A percentile compares a stretch with the other conserved stretches of the same genome.
Conservation (phyloP, 495 filamentous ascomycete genomes). For the Podospora australis region DNA sequence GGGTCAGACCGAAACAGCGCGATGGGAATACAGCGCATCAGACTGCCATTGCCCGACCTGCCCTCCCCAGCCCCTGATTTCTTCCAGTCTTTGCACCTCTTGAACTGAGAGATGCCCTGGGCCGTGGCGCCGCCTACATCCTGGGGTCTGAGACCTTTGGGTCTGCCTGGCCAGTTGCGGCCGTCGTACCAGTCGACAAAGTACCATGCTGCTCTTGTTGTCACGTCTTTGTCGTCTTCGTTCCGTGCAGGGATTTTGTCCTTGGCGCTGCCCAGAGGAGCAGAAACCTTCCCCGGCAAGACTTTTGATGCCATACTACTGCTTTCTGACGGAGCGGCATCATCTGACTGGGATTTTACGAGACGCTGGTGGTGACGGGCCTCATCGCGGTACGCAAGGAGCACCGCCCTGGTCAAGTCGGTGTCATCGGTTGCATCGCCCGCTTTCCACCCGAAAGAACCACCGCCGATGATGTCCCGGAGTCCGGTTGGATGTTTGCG, state of each 20-base stretch:
- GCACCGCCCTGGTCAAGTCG: slow-evolving; percentile 15
- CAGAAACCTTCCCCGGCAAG: no score
- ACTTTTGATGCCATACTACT: no score
- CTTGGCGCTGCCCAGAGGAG: no score
- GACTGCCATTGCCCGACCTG: slow-evolving; percentile 19
- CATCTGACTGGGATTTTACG: no score
- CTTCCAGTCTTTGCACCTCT: slow-evolving; percentile 4
- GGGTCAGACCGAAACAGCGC: slow-evolving; percentile 15
- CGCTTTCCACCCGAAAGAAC: slow-evolving; percentile 20
- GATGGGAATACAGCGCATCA: slow-evolving; percentile 27
- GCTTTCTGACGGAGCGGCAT: neutral
- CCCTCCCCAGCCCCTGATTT: slow-evolving; percentile 18
- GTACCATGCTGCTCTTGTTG: slow-evolving; percentile 12
- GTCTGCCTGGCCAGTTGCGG: slow-evolving; percentile 17
- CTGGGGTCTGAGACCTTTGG: slow-evolving; percentile 4
- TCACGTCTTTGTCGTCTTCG: slow-evolving; percentile 5
- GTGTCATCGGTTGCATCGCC: slow-evolving; percentile 21
- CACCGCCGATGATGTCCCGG: slow-evolving; percentile 25
- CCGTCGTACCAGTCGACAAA: slow-evolving; percentile 25
- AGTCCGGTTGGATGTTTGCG: slow-evolving; percentile 11
- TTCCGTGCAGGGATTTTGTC: no score
- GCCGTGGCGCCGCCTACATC: slow-evolving; percentile 24
- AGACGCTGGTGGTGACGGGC: neutral
- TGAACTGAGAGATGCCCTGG: slow-evolving; percentile 13
- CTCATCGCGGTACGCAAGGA: slow-evolving; percentile 19